These are phyloP conservation scores for Rosa rugosa DNA, from an alignment of 306 rosid species.

Conservation along the genomic window DNA sequence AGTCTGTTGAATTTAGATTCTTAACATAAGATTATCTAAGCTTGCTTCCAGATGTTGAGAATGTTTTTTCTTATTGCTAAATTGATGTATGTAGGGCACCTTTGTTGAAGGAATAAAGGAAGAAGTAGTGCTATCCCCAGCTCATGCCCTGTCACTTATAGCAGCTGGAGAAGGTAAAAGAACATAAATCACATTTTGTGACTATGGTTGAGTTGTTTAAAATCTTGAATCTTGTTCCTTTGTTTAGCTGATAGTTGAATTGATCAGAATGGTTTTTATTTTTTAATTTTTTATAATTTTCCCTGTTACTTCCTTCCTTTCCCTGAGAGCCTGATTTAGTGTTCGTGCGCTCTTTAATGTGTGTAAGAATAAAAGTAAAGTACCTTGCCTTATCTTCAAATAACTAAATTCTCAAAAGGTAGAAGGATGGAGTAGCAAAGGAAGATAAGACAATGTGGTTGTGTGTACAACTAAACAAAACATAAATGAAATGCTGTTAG, in stretches of 20 bases:
- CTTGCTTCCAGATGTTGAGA: slow-evolving; percentile 7
- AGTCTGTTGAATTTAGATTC: neutral
- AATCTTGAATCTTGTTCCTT: neutral
- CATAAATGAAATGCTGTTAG: neutral
- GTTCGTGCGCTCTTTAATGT: neutral
- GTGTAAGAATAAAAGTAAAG: neutral
- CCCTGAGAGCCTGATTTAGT: neutral
- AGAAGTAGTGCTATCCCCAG: slow-evolving; percentile 98
- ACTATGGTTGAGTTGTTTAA: neutral
- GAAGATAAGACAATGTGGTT: neutral
- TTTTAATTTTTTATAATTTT: neutral
- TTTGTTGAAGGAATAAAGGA: slow-evolving; percentile 97
- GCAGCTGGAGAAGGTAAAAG: slow-evolving; percentile 98
- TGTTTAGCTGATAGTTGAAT: neutral
- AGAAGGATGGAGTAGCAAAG: neutral
- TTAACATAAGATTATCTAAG: neutral
- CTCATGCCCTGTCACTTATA: slow-evolving; percentile 95
- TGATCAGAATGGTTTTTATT: neutral
- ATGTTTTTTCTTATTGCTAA: slow-evolving; percentile 22
- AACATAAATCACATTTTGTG: slow-evolving; percentile 16
- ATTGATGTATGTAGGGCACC: slow-evolving; percentile 67
- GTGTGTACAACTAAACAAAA: neutral
- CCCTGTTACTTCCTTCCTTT: neutral
- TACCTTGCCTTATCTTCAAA: neutral
- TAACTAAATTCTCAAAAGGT: neutral